phyloP scores from a whole-genome alignment of 1,284 basidiomycete genomes.

The Sporisorium exsertum region DNA sequence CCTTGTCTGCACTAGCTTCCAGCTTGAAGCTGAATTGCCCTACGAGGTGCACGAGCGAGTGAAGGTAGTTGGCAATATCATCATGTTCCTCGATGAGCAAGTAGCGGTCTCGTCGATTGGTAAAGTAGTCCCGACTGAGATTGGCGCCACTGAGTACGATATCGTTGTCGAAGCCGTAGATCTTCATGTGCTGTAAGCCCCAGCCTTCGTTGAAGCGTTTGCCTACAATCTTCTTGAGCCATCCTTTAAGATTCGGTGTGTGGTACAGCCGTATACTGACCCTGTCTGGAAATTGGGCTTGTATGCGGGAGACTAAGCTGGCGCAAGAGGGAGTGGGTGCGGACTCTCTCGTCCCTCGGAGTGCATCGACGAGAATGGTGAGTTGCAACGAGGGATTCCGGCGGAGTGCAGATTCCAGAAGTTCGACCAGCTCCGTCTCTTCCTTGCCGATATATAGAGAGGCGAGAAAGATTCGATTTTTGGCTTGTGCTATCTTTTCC shows the following conservation, averaged over 20 bases:
- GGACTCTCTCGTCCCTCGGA: constrained; percentile 87
- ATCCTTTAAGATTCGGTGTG: constrained; percentile 82
- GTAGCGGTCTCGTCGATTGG: constrained; percentile 94
- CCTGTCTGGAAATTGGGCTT: constrained; percentile 75
- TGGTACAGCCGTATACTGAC: constrained; percentile 80
- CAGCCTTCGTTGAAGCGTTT: constrained; percentile 96
- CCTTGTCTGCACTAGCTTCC: constrained; percentile 6
- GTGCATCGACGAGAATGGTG: constrained; percentile 84
- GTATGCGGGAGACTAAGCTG: constrained; percentile 65
- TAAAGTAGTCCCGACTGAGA: constrained; percentile 91
- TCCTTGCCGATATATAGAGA: constrained; percentile 65
- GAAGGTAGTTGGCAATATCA: constrained; percentile 82
- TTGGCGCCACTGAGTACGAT: constrained; percentile 97
- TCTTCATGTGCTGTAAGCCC: constrained; percentile 97
- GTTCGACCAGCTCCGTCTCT: constrained; percentile 53
- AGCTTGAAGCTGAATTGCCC: constrained; percentile 79
- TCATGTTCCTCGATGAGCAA: constrained; percentile 79
- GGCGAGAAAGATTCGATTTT: constrained; percentile 56
- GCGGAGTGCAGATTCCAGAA: constrained; percentile 41
- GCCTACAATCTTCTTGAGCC: constrained; percentile 83
- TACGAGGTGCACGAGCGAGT: constrained; percentile 79
- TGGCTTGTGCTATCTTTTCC: constrained; percentile 38
- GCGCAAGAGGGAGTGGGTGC: constrained; percentile 72
- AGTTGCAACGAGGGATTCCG: constrained; percentile 77
- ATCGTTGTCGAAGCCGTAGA: constrained; percentile 92